These are phyloP conservation scores for Hsuehochloa calcarea DNA, from an alignment of 176 grass and related monocot species.

Conservation along the genomic window DNA sequence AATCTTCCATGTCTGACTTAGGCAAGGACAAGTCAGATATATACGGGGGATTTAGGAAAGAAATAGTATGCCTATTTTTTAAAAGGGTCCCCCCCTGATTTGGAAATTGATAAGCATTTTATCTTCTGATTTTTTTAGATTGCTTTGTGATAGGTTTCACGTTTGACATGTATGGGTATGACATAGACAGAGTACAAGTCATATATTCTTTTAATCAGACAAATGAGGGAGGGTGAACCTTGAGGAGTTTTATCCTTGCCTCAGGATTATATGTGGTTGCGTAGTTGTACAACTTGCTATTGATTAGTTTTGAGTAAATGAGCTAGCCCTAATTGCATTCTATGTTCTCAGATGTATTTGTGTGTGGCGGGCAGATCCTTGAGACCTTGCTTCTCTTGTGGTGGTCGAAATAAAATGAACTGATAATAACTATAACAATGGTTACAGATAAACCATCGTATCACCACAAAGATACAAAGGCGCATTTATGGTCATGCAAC, in stretches of 20 bases:
- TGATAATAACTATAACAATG: slow-evolving; percentile 8
- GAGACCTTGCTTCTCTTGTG: slow-evolving; percentile 9
- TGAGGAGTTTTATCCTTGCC: neutral
- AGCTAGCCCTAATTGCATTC: neutral
- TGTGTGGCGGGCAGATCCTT: neutral
- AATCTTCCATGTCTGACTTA: neutral
- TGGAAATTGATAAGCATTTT: neutral
- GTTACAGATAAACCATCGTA: slow-evolving; percentile 66
- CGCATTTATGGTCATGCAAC: slow-evolving; percentile 76
- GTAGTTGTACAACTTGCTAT: neutral
- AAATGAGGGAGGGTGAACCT: neutral
- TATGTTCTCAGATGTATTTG: neutral
- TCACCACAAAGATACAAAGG: slow-evolving; percentile 84
- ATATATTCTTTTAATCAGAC: neutral
- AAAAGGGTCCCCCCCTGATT: neutral
- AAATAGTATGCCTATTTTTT: neutral
- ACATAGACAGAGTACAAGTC: too few relatives aligned
- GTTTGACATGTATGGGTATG: neutral
- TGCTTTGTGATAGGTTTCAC: neutral
- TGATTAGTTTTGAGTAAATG: neutral
- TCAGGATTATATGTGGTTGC: neutral
- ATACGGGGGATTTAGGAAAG: neutral
- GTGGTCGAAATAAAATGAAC: neutral
- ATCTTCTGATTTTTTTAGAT: neutral
- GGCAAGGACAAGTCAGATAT: neutral